Conservation (phyloP, 2,329 filamentous ascomycete genomes). For the Septoria petroselini region DNA sequence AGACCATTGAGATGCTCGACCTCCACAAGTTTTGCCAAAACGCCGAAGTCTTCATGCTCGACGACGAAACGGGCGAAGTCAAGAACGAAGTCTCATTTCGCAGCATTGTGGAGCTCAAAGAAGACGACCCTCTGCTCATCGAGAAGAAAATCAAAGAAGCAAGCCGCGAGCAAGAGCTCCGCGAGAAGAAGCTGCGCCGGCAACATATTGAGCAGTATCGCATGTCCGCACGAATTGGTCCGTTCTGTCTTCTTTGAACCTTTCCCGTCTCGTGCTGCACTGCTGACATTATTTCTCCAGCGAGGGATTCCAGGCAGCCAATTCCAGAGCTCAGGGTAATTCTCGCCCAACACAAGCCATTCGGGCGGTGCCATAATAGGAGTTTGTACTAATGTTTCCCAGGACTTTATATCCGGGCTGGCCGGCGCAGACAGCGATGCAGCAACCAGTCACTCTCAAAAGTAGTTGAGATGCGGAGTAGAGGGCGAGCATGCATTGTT, state of each 20-base stretch:
- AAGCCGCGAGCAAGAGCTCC: background rate
- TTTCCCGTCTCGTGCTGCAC: too few relatives aligned
- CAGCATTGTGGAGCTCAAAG: slow-evolving; percentile 3
- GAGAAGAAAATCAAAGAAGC: slow-evolving; percentile 6
- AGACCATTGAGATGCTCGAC: slow-evolving; percentile 10
- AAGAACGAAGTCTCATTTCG: slow-evolving; percentile 10
- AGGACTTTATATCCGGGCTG: slow-evolving; percentile 6
- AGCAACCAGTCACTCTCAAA: too few relatives aligned
- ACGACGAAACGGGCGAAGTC: slow-evolving; percentile 10
- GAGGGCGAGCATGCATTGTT: too few relatives aligned
- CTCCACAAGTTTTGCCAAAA: slow-evolving; percentile 9
- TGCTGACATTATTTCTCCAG: too few relatives aligned
- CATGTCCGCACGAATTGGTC: background rate
- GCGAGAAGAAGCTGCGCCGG: slow-evolving; percentile 11
- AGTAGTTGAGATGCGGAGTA: too few relatives aligned
- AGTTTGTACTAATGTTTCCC: too few relatives aligned
- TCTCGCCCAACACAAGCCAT: too few relatives aligned
- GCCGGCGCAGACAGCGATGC: background rate
- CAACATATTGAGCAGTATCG: slow-evolving; percentile 12
- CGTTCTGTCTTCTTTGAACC: too few relatives aligned
- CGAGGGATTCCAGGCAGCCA: too few relatives aligned
- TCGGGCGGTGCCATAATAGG: too few relatives aligned
- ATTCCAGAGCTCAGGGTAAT: too few relatives aligned
- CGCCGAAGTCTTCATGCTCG: slow-evolving; percentile 7
- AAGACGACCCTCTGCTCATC: slow-evolving; percentile 3